Conservation (phyloP, 2,329 filamentous ascomycete species). For the Ascochyta viciae-villosae region DNA sequence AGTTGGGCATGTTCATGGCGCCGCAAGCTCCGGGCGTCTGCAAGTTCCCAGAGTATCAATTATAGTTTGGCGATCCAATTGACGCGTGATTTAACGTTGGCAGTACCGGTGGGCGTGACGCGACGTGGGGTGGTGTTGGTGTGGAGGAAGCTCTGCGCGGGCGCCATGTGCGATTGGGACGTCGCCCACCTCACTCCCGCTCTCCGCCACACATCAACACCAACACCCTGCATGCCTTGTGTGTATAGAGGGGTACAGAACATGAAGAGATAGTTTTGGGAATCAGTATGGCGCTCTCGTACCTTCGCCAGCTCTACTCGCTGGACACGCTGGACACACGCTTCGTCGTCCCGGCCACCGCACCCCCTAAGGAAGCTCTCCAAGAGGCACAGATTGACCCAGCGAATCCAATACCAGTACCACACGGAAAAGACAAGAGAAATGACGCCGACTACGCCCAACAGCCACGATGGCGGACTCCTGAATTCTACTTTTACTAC, state of each 20-base stretch:
- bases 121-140: constrained; percentile 28
- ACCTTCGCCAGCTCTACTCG: constrained; percentile 64
- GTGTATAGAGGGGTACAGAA: neutral
- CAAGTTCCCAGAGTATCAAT: constrained; percentile 5
- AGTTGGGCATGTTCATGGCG: constrained; percentile 48
- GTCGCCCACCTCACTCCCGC: constrained; percentile 22
- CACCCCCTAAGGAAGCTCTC: constrained; percentile 60
- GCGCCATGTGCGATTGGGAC: neutral
- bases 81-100: constrained; percentile 33
- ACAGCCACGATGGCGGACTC: constrained; percentile 81
- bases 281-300: constrained; percentile 50
- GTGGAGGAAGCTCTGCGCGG: constrained; percentile 29
- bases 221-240: constrained; percentile 10
- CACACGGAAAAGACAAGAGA: constrained; percentile 34
- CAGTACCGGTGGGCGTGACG: constrained; percentile 10
- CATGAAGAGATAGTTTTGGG: constrained; percentile 33
- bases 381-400: constrained; percentile 45
- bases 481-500: constrained; percentile 86
- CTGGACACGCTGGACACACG: constrained; percentile 74
- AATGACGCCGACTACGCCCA: constrained; percentile 54
- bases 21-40: constrained; percentile 19
- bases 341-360: constrained; percentile 73
- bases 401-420: constrained; percentile 35
- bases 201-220: constrained; percentile 12
- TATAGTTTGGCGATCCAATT: constrained; percentile 14